Conservation (phyloP, 2,329 filamentous ascomycete genomes). For the Fusarium sp. region DNA sequence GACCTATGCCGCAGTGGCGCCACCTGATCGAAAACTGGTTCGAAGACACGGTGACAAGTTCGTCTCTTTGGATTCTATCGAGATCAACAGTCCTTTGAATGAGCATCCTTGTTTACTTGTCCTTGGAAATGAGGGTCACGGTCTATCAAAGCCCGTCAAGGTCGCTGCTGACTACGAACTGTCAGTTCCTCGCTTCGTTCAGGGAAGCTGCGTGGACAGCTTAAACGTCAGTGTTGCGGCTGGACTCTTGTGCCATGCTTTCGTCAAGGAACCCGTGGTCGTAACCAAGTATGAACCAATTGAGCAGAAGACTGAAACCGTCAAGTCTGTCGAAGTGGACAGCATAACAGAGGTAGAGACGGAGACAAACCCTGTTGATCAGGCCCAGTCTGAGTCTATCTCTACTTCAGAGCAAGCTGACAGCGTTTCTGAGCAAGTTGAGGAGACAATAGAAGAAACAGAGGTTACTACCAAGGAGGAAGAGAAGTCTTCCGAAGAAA, state of each 20-base stretch:
- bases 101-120: conserved; percentile 79
- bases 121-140: conserved; percentile 84
- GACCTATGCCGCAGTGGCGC: conserved; percentile 79
- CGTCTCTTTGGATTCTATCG: conserved; percentile 62
- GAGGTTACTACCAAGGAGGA: not conserved
- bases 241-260: conserved; percentile 77
- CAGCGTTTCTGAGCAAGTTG: not conserved
- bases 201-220: conserved; percentile 77
- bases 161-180: conserved; percentile 73
- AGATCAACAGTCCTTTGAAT: conserved; percentile 63
- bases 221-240: conserved; percentile 93
- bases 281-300: conserved; percentile 21
- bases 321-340: not conserved
- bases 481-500: conserved; percentile 15
- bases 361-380: not conserved
- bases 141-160: conserved; percentile 72
- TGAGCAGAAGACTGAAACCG: not conserved
- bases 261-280: conserved; percentile 60
- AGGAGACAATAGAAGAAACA: not conserved
- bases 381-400: not conserved
- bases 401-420: not conserved
- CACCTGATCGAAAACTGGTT: conserved; percentile 51
- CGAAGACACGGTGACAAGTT: conserved; percentile 55
- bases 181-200: conserved; percentile 70
- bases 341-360: not conserved